Conservation (phyloP, 306 rosid genomes). For the Phaseolus lunatus region DNA sequence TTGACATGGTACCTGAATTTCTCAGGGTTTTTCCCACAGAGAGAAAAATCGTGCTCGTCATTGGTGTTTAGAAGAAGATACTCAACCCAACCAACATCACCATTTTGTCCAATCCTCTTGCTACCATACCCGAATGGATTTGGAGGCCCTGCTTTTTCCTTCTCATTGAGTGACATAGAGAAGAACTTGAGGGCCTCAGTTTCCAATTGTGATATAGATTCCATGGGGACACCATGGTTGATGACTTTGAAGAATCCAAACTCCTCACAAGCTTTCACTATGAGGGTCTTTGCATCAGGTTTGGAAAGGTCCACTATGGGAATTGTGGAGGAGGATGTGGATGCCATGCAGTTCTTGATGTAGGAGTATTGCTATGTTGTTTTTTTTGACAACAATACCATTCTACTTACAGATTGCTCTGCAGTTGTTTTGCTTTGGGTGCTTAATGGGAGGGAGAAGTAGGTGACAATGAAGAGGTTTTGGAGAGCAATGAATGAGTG, state of each 20-base stretch:
- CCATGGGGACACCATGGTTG: constrained; percentile 85
- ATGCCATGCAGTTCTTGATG: constrained; percentile 46
- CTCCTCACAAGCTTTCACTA: constrained; percentile 91
- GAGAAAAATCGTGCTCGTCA: constrained; percentile 53
- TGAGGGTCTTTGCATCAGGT: constrained; percentile 71
- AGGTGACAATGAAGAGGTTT: not conserved
- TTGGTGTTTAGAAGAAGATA: constrained; percentile 78
- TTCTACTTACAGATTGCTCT: constrained; percentile 33
- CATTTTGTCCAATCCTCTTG: constrained; percentile 69
- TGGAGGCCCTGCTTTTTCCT: constrained; percentile 75
- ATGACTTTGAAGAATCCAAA: constrained; percentile 90
- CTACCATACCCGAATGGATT: constrained; percentile 86
- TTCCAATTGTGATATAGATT: constrained; percentile 75
- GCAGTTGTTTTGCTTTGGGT: constrained; percentile 11
- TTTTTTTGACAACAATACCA: constrained; percentile 65
- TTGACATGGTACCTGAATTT: constrained; percentile 63
- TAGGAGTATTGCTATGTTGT: constrained; percentile 54
- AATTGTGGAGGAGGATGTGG: constrained; percentile 58
- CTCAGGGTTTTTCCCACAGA: constrained; percentile 55
- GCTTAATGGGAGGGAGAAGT: not conserved
- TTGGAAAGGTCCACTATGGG: constrained; percentile 86
- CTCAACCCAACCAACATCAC: constrained; percentile 97
- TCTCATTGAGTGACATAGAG: constrained; percentile 73
- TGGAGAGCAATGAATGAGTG: constrained; percentile 5
- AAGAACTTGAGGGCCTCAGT: constrained; percentile 77